Evolutionary conservation across 2,329 filamentous ascomycete species (phyloP).

Genomic region (Pseudogymnoascus sp.): DNA sequence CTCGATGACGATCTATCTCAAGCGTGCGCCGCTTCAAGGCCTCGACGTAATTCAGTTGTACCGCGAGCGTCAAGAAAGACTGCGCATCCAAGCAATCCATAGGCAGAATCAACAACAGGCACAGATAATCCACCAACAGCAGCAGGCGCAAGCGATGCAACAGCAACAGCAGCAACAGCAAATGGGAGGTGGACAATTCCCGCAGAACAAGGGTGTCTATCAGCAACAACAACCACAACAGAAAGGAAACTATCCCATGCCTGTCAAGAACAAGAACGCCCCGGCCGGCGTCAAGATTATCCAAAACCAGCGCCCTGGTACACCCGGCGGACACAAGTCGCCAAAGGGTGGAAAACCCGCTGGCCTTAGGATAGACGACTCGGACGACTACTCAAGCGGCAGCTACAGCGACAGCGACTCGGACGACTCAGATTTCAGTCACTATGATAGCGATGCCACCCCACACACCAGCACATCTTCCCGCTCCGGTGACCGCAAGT

Average conservation of each 20-base stretch:
- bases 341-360: not conserved
- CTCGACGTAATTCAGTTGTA: slow-evolving; percentile 17
- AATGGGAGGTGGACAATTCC: not conserved
- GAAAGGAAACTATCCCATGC: not conserved
- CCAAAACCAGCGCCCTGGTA: not conserved
- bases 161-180: slow-evolving; percentile 12
- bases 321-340: not conserved
- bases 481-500: slow-evolving; percentile 9
- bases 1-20: slow-evolving; percentile 24
- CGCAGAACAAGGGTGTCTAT: slow-evolving; percentile 10
- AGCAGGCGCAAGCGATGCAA: not conserved
- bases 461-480: slow-evolving; percentile 16
- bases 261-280: not conserved
- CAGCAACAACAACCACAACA: slow-evolving; percentile 11
- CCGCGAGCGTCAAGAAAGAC: slow-evolving; percentile 16
- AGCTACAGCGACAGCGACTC: slow-evolving; percentile 13
- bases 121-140: not conserved
- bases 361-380: not conserved
- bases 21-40: slow-evolving; percentile 17
- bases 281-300: not conserved
- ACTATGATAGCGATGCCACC: slow-evolving; percentile 8
- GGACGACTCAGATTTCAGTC: slow-evolving; percentile 13
- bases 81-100: slow-evolving; percentile 12
- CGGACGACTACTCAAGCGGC: not conserved
- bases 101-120: slow-evolving; percentile 12